Base-by-base conservation (phyloP, 805 yeast species). In the Gaillardinia entomophila region DNA sequence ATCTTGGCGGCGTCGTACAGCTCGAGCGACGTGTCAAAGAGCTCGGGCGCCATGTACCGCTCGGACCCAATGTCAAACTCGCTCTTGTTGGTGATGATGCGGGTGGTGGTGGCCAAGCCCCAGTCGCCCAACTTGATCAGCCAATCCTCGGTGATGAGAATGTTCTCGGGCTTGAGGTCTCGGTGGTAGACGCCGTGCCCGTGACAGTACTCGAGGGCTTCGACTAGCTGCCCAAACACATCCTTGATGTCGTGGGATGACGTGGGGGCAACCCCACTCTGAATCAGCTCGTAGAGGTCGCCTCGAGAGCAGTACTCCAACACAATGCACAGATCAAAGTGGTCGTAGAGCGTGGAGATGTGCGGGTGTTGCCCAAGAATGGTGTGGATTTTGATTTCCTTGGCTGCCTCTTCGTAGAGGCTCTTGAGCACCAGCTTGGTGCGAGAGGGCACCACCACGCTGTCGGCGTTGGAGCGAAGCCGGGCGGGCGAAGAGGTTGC, bases 21-120 rank as follows among this genome's bases (percentile, higher is more conserved):
- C 23, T 73, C 75, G 30, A 76, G 60, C 26, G 62, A 60, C 11
- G 55, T 44, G 34, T 87, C 95, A 51, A 87, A 80, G 36, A 87
- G 60, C 52, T 88, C 97, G 1, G 97, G 97, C 0, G 96, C 94
- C 97, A 88, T 88, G 57, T 88, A 88, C 40, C 95, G 70, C 58
- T 86, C 95, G 34, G 86, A 77, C 16, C 96, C 96, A 37, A 86
- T 83, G 40, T 85, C 95, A 53, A 87, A 83, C 37, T 65, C 71
- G 30, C 41, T 48, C 16, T 43, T 53, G 49, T 86, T 88, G 23
- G 74, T 60, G 46, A 85, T 79, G 28, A 62, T 57, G 29, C 63
- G 62, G 20, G 59, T 53, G 19, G 73, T 72, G 3, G 80, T 73
- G 2, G 80, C 79, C 41, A 74, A 58, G 2, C 80, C 80, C 69